A percentile compares a stretch with the other conserved stretches of the same genome.
Conservation (phyloP, 495 filamentous ascomycete genomes). For the Durotheca rogersii region DNA sequence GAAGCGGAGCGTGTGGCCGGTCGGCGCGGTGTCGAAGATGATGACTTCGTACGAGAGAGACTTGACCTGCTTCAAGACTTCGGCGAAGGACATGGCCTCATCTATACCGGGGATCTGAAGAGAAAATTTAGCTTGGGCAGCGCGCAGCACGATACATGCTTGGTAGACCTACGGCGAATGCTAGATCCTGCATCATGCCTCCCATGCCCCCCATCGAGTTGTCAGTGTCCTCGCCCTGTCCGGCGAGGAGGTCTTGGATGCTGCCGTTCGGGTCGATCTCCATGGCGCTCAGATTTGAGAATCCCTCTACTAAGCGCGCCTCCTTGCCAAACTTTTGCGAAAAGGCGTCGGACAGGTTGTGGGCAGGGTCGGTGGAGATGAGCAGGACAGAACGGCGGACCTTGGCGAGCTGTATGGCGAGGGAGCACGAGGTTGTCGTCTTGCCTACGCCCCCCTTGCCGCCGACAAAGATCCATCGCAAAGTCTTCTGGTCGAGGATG, state of each 20-base stretch:
- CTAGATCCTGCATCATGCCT: slow-evolving; percentile 66
- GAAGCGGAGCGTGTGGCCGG: slow-evolving; percentile 98
- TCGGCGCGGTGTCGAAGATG: slow-evolving; percentile 98
- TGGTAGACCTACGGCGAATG: slow-evolving; percentile 54
- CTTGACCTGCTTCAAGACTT: slow-evolving; percentile 98
- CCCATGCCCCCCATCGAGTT: slow-evolving; percentile 58
- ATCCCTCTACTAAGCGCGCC: slow-evolving; percentile 87
- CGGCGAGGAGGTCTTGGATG: slow-evolving; percentile 89
- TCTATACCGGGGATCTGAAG: slow-evolving; percentile 95
- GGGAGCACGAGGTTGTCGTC: slow-evolving; percentile 96
- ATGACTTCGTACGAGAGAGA: slow-evolving; percentile 98
- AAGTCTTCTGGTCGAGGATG: slow-evolving; percentile 87
- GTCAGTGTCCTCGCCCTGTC: slow-evolving; percentile 71
- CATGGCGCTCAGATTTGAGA: slow-evolving; percentile 94
- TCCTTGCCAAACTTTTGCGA: slow-evolving; percentile 99
- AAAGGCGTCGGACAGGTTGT: slow-evolving; percentile 98
- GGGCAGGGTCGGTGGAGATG: slow-evolving; percentile 97
- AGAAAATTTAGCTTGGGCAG: slow-evolving; percentile 15
- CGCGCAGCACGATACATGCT: background rate
- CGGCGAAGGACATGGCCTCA: slow-evolving; percentile 99
- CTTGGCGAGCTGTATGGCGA: slow-evolving; percentile 97
- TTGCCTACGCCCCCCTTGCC: slow-evolving; percentile 99
- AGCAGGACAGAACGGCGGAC: slow-evolving; percentile 92
- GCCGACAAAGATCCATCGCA: slow-evolving; percentile 99
- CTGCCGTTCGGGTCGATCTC: slow-evolving; percentile 99